Conservation (phyloP, 1,139 yeast genomes). For the Arxiozyma slooffiae region DNA sequence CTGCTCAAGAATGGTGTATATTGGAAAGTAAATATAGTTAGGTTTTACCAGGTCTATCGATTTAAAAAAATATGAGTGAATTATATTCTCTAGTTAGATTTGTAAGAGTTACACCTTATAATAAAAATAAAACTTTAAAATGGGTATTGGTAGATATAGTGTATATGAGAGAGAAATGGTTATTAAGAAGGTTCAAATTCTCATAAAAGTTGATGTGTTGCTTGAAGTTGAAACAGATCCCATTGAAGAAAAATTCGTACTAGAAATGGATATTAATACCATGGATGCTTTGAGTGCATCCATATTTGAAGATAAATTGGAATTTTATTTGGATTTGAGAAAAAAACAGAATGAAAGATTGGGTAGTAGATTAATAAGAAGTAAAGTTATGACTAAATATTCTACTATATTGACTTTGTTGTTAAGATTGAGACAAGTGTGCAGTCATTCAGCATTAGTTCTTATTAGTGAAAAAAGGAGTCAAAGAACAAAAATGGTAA, state of each 20-base stretch:
- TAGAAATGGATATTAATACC: conserved; percentile 60
- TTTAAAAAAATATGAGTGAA: conserved; percentile 79
- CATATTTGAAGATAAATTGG: conserved; percentile 45
- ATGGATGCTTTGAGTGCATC: conserved; percentile 39
- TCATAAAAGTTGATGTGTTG: conserved; percentile 65
- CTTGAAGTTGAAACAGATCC: conserved; percentile 66
- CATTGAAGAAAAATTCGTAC: conserved; percentile 72
- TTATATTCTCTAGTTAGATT: conserved; percentile 69
- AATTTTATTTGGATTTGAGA: conserved; percentile 54
- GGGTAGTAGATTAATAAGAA: conserved; percentile 38
- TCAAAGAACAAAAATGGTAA: conserved; percentile 22
- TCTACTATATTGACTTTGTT: conserved; percentile 62
- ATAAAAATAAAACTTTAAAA: conserved; percentile 45
- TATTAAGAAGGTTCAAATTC: conserved; percentile 54
- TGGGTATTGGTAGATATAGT: conserved; percentile 43
- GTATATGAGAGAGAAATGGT: conserved; percentile 35
- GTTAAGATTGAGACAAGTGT: conserved; percentile 78
- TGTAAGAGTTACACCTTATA: conserved; percentile 57
- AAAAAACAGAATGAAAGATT: conserved; percentile 43
- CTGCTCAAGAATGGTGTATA: conserved; percentile 57
- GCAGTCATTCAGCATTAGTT: conserved; percentile 74
- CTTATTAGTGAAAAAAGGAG: conserved; percentile 49
- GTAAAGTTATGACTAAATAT: conserved; percentile 36
- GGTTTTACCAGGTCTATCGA: conserved; percentile 91
- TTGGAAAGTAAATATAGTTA: conserved; percentile 51